Base-by-base conservation (phyloP, 192 early-diverging fungal species). In the Paraglomus brasilianum region DNA sequence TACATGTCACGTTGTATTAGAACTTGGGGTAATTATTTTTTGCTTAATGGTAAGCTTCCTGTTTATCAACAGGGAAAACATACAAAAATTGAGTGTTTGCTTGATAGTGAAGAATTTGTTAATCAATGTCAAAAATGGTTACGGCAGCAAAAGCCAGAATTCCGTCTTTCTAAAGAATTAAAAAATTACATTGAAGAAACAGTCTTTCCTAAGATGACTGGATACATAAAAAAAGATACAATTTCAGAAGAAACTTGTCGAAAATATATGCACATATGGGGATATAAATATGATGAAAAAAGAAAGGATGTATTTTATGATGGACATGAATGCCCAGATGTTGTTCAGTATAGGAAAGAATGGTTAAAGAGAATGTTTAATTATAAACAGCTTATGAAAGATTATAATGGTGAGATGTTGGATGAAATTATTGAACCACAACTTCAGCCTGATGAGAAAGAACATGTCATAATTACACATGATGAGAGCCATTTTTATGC, bases 401-500 rank as follows among this genome's bases (percentile, higher is more conserved):
- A 66, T 44, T 49, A 62, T 53, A 42, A 60, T 60, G 56, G 19
- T 45, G 11, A 73, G 11, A 49, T 49, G 24, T 30, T 57, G 17
- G 13, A 55, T 43, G 11, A 39, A 30, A 45, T 69, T 36, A 30
- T 69, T 6, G 65, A 69, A 69, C 41, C 50, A 14, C 7, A 56
- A 10, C 67, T 69, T 50, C 17, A 66, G 9, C 10, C 47, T 40
- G 63, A 38, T 13, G 38, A 69, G 17, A 57, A 69, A 43, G 53
- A 57, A 57, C 41, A 21, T 7, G 19, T 69, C 0, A 13, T 30
- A 36, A n/a, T 69, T 13, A 67, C 56, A 50, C 56, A 67, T 48
- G 65, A 73, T 47, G 65, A 73, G 43, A 52, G 65, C 39, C 38
- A 67, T 39, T 73, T 73, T 42, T 73, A 73, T 49, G 44, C 56